These are phyloP conservation scores for Trametes coccinea DNA, from an alignment of 768 basidiomycete species.

Conservation along the genomic window DNA sequence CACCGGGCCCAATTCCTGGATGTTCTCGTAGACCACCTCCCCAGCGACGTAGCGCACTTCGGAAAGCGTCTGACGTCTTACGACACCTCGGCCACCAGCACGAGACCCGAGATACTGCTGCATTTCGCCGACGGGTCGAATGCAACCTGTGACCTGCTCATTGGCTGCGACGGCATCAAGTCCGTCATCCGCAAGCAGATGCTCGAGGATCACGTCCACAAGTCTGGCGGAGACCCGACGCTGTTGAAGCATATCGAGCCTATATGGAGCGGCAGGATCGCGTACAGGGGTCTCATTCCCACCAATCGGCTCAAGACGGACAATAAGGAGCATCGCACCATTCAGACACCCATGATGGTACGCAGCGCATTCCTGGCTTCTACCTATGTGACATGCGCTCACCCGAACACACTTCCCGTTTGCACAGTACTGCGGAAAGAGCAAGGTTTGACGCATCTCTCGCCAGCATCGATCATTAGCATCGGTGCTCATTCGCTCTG, in stretches of 20 bases:
- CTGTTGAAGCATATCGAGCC: conserved; percentile 42
- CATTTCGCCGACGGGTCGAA: conserved; percentile 30
- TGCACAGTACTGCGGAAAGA: conserved; percentile 47
- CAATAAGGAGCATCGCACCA: conserved; percentile 33
- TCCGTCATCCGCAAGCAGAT: conserved; percentile 37
- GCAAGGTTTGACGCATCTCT: conserved; percentile 36
- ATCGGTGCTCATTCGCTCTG: background rate
- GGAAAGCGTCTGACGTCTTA: conserved; percentile 33
- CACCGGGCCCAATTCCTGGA: conserved; percentile 52
- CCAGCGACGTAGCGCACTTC: conserved; percentile 31
- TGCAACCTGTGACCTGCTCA: conserved; percentile 33
- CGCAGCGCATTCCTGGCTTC: conserved; percentile 15
- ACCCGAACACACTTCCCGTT: background rate
- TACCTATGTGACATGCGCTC: background rate
- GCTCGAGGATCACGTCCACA: conserved; percentile 23
- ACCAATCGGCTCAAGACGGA: conserved; percentile 34
- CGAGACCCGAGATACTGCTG: conserved; percentile 15
- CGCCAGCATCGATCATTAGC: background rate
- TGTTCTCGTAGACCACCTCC: conserved; percentile 37
- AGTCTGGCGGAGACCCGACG: conserved; percentile 19
- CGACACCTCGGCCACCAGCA: background rate
- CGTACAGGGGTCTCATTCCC: conserved; percentile 48
- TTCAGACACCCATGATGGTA: conserved; percentile 47
- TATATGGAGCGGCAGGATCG: conserved; percentile 47
- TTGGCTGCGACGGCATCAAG: conserved; percentile 37